Evolutionary conservation across 495 filamentous ascomycete species (phyloP).

Genomic region (Hypoxylon trugodes): DNA sequence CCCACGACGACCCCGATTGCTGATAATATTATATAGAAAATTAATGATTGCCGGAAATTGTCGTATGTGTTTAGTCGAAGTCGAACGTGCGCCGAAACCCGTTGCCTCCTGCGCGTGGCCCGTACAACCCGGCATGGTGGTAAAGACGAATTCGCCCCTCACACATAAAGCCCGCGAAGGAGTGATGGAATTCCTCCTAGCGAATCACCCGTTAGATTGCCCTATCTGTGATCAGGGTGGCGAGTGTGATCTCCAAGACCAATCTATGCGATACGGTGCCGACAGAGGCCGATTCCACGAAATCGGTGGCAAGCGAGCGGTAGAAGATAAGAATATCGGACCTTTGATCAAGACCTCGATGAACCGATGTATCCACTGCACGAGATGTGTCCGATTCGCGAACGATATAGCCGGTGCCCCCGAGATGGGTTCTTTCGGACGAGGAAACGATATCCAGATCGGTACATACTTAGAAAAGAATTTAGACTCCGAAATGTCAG

Average conservation of each 20-base stretch:
- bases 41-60: slow-evolving; percentile 99
- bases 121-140: slow-evolving; percentile 97
- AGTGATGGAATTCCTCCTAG: slow-evolving; percentile 97
- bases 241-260: slow-evolving; percentile 98
- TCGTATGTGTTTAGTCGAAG: slow-evolving; percentile 99
- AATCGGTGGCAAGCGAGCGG: slow-evolving; percentile 89
- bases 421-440: slow-evolving; percentile 90
- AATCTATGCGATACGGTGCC: slow-evolving; percentile 97
- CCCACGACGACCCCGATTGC: slow-evolving; percentile 35
- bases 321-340: slow-evolving; percentile 99
- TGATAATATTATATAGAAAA: slow-evolving; percentile 68
- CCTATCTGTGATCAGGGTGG: slow-evolving; percentile 98
- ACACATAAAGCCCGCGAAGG: slow-evolving; percentile 97
- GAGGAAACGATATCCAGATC: slow-evolving; percentile 97
- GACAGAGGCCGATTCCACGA: slow-evolving; percentile 98
- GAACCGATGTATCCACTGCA: slow-evolving; percentile 99
- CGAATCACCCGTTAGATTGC: slow-evolving; percentile 97
- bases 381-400: slow-evolving; percentile 94
- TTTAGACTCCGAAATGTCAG: slow-evolving; percentile 91
- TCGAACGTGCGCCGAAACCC: slow-evolving; percentile 93
- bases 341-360: slow-evolving; percentile 99
- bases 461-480: slow-evolving; percentile 95
- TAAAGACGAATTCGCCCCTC: slow-evolving; percentile 95
- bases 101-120: slow-evolving; percentile 99
- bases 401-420: slow-evolving; percentile 97